These are phyloP conservation scores for Cenchrus purpureus DNA, from an alignment of 176 grass and related monocot species.

Conservation along the genomic window DNA sequence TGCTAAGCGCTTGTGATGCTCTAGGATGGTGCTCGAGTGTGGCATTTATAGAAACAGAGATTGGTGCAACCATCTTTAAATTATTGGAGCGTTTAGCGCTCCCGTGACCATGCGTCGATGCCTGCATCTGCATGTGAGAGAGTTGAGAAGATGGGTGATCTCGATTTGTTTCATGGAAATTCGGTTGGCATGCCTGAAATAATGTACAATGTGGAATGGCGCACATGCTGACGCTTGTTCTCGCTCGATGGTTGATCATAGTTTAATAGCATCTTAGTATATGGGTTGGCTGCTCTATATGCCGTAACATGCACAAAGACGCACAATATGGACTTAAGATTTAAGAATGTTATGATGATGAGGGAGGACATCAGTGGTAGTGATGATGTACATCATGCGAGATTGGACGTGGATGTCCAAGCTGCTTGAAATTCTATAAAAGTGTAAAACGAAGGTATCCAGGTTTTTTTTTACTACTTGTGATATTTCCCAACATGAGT, in stretches of 20 bases:
- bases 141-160: not conserved
- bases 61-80: not conserved
- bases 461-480: not conserved
- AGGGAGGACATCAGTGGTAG: not conserved
- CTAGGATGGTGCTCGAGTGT: not conserved
- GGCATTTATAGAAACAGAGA: constrained; percentile 18
- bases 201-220: not conserved
- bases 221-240: constrained; percentile 24
- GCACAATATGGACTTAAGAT: not conserved
- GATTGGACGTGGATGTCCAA: not conserved
- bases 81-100: not conserved
- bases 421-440: not conserved
- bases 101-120: not conserved
- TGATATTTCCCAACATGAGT: no score
- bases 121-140: constrained; percentile 6
- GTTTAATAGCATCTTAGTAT: constrained; percentile 18
- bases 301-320: not conserved
- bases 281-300: constrained; percentile 10
- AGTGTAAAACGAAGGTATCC: not conserved
- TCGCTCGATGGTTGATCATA: constrained; percentile 21
- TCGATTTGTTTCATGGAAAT: not conserved
- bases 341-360: constrained; percentile 21
- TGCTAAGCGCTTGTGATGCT: constrained; percentile 24
- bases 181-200: not conserved
- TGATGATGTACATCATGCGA: not conserved